These are phyloP conservation scores for Nicotiana undulata DNA, from an alignment of 257 asterid genomes.

Conservation along the genomic window DNA sequence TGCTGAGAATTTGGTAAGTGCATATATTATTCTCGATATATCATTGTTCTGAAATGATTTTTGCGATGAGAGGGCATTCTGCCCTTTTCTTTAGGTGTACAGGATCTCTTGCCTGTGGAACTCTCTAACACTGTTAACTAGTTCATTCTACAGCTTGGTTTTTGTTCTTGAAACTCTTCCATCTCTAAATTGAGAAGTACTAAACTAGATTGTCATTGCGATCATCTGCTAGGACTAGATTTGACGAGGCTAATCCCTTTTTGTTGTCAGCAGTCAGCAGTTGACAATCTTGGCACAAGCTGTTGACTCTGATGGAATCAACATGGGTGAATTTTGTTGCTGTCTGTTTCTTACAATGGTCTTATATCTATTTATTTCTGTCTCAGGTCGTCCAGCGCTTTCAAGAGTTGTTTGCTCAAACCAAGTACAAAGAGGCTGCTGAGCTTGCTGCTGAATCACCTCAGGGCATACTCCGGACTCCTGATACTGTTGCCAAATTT, in stretches of 20 bases:
- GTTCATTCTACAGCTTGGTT: not conserved
- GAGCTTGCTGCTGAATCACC: slow-evolving; percentile 83
- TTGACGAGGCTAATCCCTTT: not conserved
- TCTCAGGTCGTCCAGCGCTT: slow-evolving; percentile 94
- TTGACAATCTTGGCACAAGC: not conserved
- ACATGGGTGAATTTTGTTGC: not conserved
- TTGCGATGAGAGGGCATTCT: not conserved
- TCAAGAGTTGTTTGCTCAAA: slow-evolving; percentile 81
- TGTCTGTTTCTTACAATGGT: not conserved
- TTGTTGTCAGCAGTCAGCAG: not conserved
- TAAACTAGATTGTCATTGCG: not conserved
- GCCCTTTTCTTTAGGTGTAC: not conserved
- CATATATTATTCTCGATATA: not conserved
- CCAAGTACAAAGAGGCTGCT: slow-evolving; percentile 71
- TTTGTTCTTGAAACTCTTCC: slow-evolving; percentile 1
- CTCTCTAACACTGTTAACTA: not conserved
- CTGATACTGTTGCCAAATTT: slow-evolving; percentile 91
- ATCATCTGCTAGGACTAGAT: not conserved
- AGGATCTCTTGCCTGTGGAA: not conserved
- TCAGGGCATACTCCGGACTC: slow-evolving; percentile 63
- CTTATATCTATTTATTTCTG: not conserved
- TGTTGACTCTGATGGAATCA: not conserved
- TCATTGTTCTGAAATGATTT: not conserved
- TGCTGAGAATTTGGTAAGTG: slow-evolving; percentile 91
- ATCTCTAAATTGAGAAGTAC: not conserved